A percentile compares a stretch with the other conserved stretches of the same genome.
Conservation (phyloP, 306 rosid genomes). For the Cercis canadensis region DNA sequence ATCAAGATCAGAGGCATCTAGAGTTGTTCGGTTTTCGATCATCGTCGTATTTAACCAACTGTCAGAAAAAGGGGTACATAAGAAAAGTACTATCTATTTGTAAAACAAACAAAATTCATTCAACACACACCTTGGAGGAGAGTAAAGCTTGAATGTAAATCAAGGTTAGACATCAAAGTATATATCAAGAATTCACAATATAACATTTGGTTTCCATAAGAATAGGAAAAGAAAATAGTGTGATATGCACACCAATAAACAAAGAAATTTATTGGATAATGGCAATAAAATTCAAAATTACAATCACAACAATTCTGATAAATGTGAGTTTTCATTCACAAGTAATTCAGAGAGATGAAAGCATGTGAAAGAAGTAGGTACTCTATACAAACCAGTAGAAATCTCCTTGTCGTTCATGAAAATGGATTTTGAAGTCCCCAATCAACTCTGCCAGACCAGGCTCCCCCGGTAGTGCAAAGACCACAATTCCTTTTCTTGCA, state of each 20-base stretch:
- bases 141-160: neutral
- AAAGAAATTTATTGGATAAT: no score
- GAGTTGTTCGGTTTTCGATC: slow-evolving; percentile 67
- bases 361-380: slow-evolving; percentile 25
- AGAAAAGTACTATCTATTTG: slow-evolving; percentile 21
- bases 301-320: slow-evolving; percentile 12
- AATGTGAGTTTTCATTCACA: slow-evolving; percentile 19
- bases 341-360: slow-evolving; percentile 20
- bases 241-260: no score
- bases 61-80: slow-evolving; percentile 35
- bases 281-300: neutral
- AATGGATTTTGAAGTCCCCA: slow-evolving; percentile 94
- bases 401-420: slow-evolving; percentile 93
- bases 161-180: no score
- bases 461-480: slow-evolving; percentile 93
- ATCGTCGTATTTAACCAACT: slow-evolving; percentile 90
- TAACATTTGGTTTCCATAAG: no score
- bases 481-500: slow-evolving; percentile 86
- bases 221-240: no score
- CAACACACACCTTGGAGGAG: slow-evolving; percentile 1
- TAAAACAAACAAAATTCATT: slow-evolving; percentile 11
- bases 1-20: slow-evolving; percentile 72
- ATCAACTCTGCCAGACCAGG: slow-evolving; percentile 82
- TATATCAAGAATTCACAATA: no score
- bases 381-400: slow-evolving; percentile 77